Evolutionary conservation across 2,329 filamentous ascomycete species (phyloP).

Genomic region (Alternaria brassicae): DNA sequence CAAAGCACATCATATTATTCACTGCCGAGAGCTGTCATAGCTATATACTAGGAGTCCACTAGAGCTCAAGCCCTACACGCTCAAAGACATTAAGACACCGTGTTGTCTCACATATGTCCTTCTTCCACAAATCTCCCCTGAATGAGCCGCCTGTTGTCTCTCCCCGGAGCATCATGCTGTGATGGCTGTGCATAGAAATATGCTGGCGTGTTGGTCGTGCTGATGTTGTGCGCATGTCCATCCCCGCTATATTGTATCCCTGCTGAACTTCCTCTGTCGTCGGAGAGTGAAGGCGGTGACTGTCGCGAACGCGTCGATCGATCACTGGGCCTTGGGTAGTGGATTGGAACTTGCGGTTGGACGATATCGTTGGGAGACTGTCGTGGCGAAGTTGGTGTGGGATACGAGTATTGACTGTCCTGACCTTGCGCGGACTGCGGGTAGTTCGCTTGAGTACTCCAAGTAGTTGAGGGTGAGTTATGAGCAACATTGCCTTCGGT

Average conservation of each 20-base stretch:
- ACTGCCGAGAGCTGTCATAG: neutral
- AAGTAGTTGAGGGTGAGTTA: slow-evolving; percentile 26
- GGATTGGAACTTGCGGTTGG: slow-evolving; percentile 33
- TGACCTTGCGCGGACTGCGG: slow-evolving; percentile 22
- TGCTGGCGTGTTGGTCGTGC: slow-evolving; percentile 41
- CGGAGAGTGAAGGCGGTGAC: slow-evolving; percentile 22
- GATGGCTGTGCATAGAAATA: slow-evolving; percentile 46
- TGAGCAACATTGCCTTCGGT: slow-evolving; percentile 16
- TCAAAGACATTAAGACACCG: neutral
- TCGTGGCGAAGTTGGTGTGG: slow-evolving; percentile 29
- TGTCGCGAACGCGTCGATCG: slow-evolving; percentile 21
- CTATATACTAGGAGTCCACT: neutral
- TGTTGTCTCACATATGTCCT: slow-evolving; percentile 7
- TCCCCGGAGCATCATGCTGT: slow-evolving; percentile 4
- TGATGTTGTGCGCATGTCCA: slow-evolving; percentile 15
- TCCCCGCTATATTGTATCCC: slow-evolving; percentile 29
- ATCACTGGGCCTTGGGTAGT: slow-evolving; percentile 39
- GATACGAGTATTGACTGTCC: slow-evolving; percentile 36
- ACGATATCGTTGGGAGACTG: slow-evolving; percentile 16
- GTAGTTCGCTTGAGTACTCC: slow-evolving; percentile 31
- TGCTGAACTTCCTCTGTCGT: slow-evolving; percentile 24
- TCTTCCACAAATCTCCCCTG: slow-evolving; percentile 18
- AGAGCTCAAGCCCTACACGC: neutral
- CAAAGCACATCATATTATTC: neutral
- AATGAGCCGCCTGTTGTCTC: slow-evolving; percentile 3